Conservation (phyloP, 805 yeast genomes). For the Hyphopichia homilentoma region DNA sequence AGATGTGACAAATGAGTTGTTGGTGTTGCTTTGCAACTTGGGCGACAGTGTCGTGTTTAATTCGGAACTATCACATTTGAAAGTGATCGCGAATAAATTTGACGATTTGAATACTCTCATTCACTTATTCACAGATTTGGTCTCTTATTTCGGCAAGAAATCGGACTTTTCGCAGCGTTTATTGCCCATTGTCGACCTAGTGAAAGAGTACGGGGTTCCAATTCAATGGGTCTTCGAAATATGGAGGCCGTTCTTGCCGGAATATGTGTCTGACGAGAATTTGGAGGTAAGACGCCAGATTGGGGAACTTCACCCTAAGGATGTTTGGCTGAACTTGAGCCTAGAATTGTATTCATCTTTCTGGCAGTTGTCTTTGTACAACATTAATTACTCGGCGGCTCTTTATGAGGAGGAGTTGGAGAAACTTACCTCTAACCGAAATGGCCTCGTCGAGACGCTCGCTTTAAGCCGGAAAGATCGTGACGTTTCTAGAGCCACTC, state of each 20-base stretch:
- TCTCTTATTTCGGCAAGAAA: slow-evolving; percentile 47
- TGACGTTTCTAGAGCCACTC: slow-evolving; percentile 14
- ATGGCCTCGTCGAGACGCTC: slow-evolving; percentile 34
- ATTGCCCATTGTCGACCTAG: slow-evolving; percentile 38
- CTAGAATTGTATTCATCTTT: slow-evolving; percentile 53
- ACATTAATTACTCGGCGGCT: slow-evolving; percentile 51
- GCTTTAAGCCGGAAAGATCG: slow-evolving; percentile 21
- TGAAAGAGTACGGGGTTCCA: slow-evolving; percentile 42
- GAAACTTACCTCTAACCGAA: slow-evolving; percentile 34
- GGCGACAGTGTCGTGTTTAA: slow-evolving; percentile 36
- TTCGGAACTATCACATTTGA: slow-evolving; percentile 47
- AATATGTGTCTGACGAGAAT: slow-evolving; percentile 13
- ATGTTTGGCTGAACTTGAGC: slow-evolving; percentile 24
- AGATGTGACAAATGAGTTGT: slow-evolving; percentile 56
- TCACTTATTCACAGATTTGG: slow-evolving; percentile 58
- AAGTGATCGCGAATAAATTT: slow-evolving; percentile 63
- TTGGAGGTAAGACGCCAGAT: slow-evolving; percentile 10
- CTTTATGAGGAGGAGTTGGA: slow-evolving; percentile 48
- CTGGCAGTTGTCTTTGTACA: slow-evolving; percentile 74
- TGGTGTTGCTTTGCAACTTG: slow-evolving; percentile 56
- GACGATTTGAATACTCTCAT: slow-evolving; percentile 72
- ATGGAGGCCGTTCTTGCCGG: slow-evolving; percentile 56
- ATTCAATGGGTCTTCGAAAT: slow-evolving; percentile 70
- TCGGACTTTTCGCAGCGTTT: slow-evolving; percentile 31
- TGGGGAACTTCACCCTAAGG: slow-evolving; percentile 8